phyloP scores from a whole-genome alignment of 169 alveolate species.

The Eimeria tenella region DNA sequence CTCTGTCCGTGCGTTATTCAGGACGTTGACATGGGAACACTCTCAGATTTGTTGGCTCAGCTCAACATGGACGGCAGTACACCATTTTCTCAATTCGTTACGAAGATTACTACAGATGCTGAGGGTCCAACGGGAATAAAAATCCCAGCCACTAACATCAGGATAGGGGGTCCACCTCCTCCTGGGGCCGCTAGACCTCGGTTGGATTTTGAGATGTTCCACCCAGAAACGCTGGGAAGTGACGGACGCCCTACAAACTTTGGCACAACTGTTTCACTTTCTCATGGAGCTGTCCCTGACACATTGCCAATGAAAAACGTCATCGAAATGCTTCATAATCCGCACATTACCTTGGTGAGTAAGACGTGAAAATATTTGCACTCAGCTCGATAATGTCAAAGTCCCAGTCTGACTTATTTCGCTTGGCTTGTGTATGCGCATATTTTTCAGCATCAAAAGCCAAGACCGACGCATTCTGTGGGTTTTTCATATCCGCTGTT shows the following conservation, averaged over 20 bases:
- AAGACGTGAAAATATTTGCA: not conserved
- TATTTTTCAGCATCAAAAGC: constrained; percentile 48
- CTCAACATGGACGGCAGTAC: constrained; percentile 29
- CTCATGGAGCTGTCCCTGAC: constrained; percentile 57
- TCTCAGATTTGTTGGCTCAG: not conserved
- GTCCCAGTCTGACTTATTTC: no score
- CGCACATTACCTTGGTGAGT: constrained; percentile 27
- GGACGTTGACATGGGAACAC: constrained; percentile 34
- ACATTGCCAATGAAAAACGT: constrained; percentile 51
- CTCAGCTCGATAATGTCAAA: no score
- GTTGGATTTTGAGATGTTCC: constrained; percentile 34
- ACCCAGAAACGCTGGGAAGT: constrained; percentile 41
- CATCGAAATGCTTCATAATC: constrained; percentile 46
- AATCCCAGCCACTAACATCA: constrained; percentile 47
- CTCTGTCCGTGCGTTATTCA: not conserved
- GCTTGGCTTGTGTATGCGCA: not conserved
- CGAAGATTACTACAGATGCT: constrained; percentile 39
- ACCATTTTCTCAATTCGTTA: constrained; percentile 26
- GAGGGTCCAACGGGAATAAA: constrained; percentile 20
- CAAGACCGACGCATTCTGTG: constrained; percentile 9
- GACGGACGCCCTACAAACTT: constrained; percentile 26
- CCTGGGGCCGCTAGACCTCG: constrained; percentile 55
- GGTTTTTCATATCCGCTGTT: not conserved
- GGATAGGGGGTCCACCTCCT: constrained; percentile 60
- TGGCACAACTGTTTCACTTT: constrained; percentile 38